A percentile compares a stretch with the other conserved stretches of the same genome.
phyloP scores from a whole-genome alignment of 306 rosid species.

The Phaseolus lunatus region DNA sequence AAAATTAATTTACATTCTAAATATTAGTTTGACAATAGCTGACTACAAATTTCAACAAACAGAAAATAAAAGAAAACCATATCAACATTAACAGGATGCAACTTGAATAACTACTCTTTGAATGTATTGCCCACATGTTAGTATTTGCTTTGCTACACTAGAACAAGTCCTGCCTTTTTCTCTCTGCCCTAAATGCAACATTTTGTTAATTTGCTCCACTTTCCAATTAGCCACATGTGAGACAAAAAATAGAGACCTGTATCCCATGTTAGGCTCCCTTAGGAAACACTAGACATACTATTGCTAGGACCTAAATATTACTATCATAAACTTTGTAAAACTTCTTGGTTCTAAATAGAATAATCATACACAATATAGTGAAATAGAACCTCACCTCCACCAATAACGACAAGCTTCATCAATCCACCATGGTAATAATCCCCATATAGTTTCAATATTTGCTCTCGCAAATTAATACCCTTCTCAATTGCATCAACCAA shows the following conservation, averaged over 20 bases:
- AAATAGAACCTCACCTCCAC: constrained; percentile 79
- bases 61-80: background rate
- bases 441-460: constrained; percentile 69
- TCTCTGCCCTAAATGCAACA: background rate
- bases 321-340: constrained; percentile 10
- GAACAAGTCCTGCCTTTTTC: constrained; percentile 9
- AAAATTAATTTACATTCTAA: constrained; percentile 29
- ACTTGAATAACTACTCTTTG: constrained; percentile 2
- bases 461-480: constrained; percentile 83
- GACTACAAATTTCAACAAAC: constrained; percentile 5
- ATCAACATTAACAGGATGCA: constrained; percentile 20
- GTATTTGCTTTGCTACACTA: constrained; percentile 31
- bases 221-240: constrained; percentile 2
- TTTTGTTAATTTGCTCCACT: background rate
- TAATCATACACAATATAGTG: constrained; percentile 1
- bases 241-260: background rate
- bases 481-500: constrained; percentile 89
- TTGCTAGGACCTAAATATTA: constrained; percentile 39
- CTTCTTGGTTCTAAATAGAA: constrained; percentile 24
- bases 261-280: constrained; percentile 15
- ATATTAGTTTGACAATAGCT: background rate
- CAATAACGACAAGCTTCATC: constrained; percentile 95
- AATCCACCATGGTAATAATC: constrained; percentile 95
- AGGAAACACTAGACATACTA: constrained; percentile 28
- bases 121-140: constrained; percentile 2